phyloP scores from a whole-genome alignment of 75 land plant species.

The Pinus taeda region DNA sequence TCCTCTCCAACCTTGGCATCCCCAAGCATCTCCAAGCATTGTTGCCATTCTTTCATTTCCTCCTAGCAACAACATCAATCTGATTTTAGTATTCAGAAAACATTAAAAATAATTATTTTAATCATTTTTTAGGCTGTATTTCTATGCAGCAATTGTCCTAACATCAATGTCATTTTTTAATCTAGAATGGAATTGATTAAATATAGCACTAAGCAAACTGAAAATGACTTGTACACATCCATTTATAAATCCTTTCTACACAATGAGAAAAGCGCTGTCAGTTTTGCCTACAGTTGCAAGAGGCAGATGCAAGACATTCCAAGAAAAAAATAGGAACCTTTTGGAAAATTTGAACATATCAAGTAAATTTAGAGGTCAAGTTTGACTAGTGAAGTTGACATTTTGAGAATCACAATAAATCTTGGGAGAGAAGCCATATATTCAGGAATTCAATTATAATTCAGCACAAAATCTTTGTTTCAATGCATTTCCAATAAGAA shows the following conservation, averaged over 20 bases:
- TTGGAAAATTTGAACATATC: no score
- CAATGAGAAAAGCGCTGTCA: neutral
- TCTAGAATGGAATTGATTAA: neutral
- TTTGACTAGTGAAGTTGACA: no score
- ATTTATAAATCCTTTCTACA: neutral
- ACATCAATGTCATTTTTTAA: neutral
- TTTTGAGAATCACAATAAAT: no score
- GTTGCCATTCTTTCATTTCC: conserved; percentile 97
- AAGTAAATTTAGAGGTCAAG: no score
- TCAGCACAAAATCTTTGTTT: no score
- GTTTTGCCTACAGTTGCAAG: neutral
- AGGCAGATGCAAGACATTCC: neutral
- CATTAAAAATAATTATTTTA: no score
- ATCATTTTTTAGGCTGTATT: no score
- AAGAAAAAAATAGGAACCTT: no score
- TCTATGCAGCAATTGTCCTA: neutral
- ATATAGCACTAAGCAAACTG: neutral
- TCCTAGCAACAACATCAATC: conserved; percentile 46
- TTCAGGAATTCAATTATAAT: no score
- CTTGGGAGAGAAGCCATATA: no score
- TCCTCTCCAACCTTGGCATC: conserved; percentile 88
- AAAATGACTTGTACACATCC: neutral
- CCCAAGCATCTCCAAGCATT: conserved; percentile 87
- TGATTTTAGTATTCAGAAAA: neutral
- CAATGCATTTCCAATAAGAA: no score